phyloP scores from a whole-genome alignment of 2,329 filamentous ascomycete genomes.

The Alternaria sp. region DNA sequence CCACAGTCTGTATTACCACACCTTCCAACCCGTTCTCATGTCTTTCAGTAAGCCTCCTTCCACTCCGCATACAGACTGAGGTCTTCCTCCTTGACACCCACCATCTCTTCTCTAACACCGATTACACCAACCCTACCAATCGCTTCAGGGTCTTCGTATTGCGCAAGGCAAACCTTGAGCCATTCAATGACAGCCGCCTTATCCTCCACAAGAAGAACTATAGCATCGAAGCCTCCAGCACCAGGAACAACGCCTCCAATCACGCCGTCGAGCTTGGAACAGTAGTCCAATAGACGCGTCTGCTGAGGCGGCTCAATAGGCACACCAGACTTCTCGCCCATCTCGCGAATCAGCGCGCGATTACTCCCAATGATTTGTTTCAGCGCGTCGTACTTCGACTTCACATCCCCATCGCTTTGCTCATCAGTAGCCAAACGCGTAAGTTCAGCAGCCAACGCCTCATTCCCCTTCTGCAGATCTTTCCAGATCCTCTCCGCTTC shows the following conservation, averaged over 20 bases:
- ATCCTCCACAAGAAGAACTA: slow-evolving; percentile 80
- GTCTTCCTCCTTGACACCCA: slow-evolving; percentile 62
- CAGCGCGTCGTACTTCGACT: slow-evolving; percentile 58
- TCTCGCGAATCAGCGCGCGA: slow-evolving; percentile 70
- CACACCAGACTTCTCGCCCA: slow-evolving; percentile 76
- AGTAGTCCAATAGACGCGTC: slow-evolving; percentile 80
- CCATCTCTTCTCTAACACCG: slow-evolving; percentile 73
- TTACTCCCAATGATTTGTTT: slow-evolving; percentile 59
- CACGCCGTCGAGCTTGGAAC: slow-evolving; percentile 75
- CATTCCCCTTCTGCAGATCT: slow-evolving; percentile 75
- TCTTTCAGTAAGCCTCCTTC: slow-evolving; percentile 24
- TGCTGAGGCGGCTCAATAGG: slow-evolving; percentile 90
- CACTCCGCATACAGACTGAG: slow-evolving; percentile 50
- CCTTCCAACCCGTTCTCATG: not conserved
- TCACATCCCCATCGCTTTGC: slow-evolving; percentile 47
- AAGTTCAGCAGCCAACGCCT: slow-evolving; percentile 70
- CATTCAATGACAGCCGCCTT: slow-evolving; percentile 66
- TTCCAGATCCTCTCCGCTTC: slow-evolving; percentile 77
- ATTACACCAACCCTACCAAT: slow-evolving; percentile 69
- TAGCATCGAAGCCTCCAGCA: slow-evolving; percentile 90
- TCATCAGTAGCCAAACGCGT: slow-evolving; percentile 56
- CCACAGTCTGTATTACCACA: not conserved
- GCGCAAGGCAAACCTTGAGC: slow-evolving; percentile 67
- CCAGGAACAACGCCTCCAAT: slow-evolving; percentile 92
- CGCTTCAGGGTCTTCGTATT: slow-evolving; percentile 64